These are phyloP conservation scores for Saxophila tyrrhenica DNA, from an alignment of 495 filamentous ascomycete species.

Conservation along the genomic window DNA sequence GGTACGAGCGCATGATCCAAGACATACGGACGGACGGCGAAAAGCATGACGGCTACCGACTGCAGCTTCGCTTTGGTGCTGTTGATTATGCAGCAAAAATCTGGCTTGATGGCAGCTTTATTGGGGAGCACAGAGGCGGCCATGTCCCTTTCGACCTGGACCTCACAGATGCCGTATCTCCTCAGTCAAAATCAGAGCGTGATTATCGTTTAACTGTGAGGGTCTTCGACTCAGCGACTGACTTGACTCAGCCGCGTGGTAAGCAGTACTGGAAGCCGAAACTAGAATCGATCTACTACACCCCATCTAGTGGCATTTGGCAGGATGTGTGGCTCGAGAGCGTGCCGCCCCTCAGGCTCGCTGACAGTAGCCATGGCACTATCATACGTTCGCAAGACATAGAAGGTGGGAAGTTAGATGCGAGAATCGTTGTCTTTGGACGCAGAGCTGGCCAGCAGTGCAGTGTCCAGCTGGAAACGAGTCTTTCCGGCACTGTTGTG, in stretches of 20 bases:
- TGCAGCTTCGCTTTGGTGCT: slow-evolving; percentile 21
- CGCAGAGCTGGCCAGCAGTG: slow-evolving; percentile 12
- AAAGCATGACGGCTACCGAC: slow-evolving; percentile 8
- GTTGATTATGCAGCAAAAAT: slow-evolving; percentile 22
- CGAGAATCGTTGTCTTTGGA: slow-evolving; percentile 16
- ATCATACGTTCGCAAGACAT: slow-evolving; percentile 23
- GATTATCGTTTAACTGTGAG: slow-evolving; percentile 18
- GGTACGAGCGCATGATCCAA: slow-evolving; percentile 43
- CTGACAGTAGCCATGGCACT: slow-evolving; percentile 22
- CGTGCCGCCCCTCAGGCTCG: slow-evolving; percentile 17
- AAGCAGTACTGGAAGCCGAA: slow-evolving; percentile 24
- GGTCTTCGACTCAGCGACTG: slow-evolving; percentile 24
- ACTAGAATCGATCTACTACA: slow-evolving; percentile 22
- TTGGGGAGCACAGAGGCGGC: slow-evolving; percentile 20
- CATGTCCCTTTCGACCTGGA: slow-evolving; percentile 25
- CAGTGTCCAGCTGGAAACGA: slow-evolving; percentile 17
- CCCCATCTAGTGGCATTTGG: slow-evolving; percentile 23
- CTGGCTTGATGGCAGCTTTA: slow-evolving; percentile 20
- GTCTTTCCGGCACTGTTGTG: slow-evolving; percentile 8
- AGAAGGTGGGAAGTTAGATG: slow-evolving; percentile 21
- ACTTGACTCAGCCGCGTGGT: slow-evolving; percentile 21
- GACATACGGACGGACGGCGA: slow-evolving; percentile 33
- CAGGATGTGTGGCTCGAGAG: slow-evolving; percentile 23
- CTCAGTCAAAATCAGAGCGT: background rate
- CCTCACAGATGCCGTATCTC: slow-evolving; percentile 13